Evolutionary conservation across 306 rosid genomes (phyloP), one percentile per base, ranked within the genome.

Genomic region (Astragalus membranaceus): DNA sequence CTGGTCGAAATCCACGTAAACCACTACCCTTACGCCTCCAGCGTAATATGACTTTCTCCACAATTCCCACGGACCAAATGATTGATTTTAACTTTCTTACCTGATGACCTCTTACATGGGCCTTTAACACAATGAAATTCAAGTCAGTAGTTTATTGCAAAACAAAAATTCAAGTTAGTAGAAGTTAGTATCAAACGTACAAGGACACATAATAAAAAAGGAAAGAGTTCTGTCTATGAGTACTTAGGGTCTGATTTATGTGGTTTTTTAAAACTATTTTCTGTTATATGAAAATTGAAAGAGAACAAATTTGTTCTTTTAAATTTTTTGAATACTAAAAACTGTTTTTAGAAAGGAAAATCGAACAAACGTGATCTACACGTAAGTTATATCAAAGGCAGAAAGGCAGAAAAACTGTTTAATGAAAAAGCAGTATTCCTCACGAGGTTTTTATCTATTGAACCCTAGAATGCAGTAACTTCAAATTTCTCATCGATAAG

Each of bases 11-110:
- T 55, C 96, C 97, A 47, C 96, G 90, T 63, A 92, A 75, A 68
- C 97, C 94, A 46, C 87, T 81, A 49, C 96, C 92, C 85, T 89
- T 92, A 26, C 97, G 96, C 78, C 97, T 89, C 97, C 97, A 92
- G 41, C 97, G 90, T 75, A 92, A 74, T 70, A 92, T 78, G 66
- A 89, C 86, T 81, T 91, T 91, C 63, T 92, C 97, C 76, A 92
- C 68, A 70, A 92, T 85, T 70, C 97, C 96, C n/a, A 92, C 96
- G 1, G 97, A 84, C 97, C 97, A 92, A 49, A 82, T 69, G 64
- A 91, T 67, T 61, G 89, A 3, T 71, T 71, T 88, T 82, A 87
- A 67, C 83, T 89, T 92, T 78, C 97, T 84, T 57, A 89, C 97
- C 77, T 92, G 97, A 82, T 92, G 97, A 56, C 97, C 97, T 80